Evolutionary conservation across 495 filamentous ascomycete genomes (phyloP).

Genomic region (Daldinia loculata): DNA sequence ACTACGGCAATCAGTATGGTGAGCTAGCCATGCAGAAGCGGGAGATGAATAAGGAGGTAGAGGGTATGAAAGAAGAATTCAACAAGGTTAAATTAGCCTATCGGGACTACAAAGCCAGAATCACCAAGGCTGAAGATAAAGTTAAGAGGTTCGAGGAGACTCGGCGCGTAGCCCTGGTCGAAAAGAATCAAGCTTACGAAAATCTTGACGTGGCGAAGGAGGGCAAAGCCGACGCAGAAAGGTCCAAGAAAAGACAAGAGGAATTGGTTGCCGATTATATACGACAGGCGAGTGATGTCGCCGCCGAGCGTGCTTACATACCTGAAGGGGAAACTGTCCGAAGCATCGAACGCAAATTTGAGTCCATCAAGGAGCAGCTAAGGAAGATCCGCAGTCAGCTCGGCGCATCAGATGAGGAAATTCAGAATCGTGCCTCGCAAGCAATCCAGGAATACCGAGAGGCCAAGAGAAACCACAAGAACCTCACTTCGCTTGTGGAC

Average conservation of each 20-base stretch:
- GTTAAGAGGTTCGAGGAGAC: conserved; percentile 57
- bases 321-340: conserved; percentile 70
- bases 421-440: conserved; percentile 56
- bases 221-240: conserved; percentile 56
- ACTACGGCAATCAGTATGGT: conserved; percentile 55
- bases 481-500: conserved; percentile 61
- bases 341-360: conserved; percentile 70
- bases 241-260: conserved; percentile 56
- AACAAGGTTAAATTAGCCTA: conserved; percentile 47
- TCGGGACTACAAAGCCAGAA: conserved; percentile 56
- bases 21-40: conserved; percentile 47
- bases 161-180: conserved; percentile 62
- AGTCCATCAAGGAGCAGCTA: conserved; percentile 66
- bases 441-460: conserved; percentile 50
- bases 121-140: conserved; percentile 68
- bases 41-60: conserved; percentile 49
- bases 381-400: conserved; percentile 57
- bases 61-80: conserved; percentile 41
- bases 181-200: conserved; percentile 72
- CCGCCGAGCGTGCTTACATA: conserved; percentile 67
- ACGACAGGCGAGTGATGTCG: conserved; percentile 66
- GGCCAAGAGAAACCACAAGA: conserved; percentile 50
- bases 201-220: conserved; percentile 58
- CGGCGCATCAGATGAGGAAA: conserved; percentile 73
- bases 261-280: conserved; percentile 62